phyloP scores from a whole-genome alignment of 345 rosid genomes.

The Clarkia xantiana region DNA sequence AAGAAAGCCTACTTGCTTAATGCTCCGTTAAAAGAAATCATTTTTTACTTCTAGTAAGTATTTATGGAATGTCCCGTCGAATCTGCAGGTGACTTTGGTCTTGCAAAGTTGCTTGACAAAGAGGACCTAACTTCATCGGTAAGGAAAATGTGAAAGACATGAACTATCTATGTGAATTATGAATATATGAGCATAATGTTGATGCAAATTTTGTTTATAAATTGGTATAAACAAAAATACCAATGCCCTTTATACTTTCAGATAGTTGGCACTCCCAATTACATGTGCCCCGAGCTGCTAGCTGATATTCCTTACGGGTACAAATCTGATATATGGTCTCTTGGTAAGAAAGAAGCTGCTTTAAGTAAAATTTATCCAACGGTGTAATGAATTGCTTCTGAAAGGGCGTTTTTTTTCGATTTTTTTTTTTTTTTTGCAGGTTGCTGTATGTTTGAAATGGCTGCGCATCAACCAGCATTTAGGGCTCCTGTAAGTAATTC shows the following conservation, averaged over 20 bases:
- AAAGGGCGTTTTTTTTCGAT: no score
- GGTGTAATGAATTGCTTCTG: not conserved
- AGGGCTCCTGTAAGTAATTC: constrained; percentile 65
- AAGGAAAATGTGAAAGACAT: not conserved
- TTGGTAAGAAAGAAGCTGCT: constrained; percentile 77
- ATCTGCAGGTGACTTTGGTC: constrained; percentile 95
- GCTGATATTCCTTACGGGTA: constrained; percentile 93
- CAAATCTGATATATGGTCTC: constrained; percentile 96
- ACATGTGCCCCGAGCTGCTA: constrained; percentile 92
- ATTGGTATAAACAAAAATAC: no score
- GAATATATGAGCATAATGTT: constrained; percentile 4
- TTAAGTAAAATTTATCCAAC: no score
- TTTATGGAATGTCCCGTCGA: constrained; percentile 7
- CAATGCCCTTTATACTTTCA: no score
- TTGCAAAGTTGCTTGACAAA: constrained; percentile 74
- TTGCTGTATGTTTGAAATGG: constrained; percentile 94
- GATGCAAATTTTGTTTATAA: not conserved
- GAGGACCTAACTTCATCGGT: constrained; percentile 85
- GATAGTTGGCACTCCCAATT: constrained; percentile 88
- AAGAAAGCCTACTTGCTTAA: no score
- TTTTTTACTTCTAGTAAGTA: no score
- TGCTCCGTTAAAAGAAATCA: no score
- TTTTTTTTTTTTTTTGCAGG: no score
- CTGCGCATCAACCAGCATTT: constrained; percentile 88
- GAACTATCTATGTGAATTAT: no score